phyloP scores from a whole-genome alignment of 441 rosid genomes.

The Viola pubescens region DNA sequence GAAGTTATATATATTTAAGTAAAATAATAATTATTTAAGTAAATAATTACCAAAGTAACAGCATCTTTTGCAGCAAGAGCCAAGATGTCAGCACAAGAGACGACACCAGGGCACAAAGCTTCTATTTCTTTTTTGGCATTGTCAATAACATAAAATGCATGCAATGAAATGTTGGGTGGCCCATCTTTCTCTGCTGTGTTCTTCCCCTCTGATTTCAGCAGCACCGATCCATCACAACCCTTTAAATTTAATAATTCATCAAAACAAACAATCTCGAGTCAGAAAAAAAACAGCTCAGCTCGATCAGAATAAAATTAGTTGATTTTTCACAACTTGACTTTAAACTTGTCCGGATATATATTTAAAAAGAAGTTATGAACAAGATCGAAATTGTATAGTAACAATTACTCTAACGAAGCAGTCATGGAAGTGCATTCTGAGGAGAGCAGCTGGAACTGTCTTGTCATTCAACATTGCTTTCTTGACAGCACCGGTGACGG shows the following conservation, averaged over 20 bases:
- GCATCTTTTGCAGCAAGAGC: constrained; percentile 65
- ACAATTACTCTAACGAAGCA: constrained; percentile 41
- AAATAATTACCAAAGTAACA: constrained; percentile 31
- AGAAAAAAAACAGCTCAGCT: too few relatives aligned
- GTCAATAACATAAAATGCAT: constrained; percentile 52
- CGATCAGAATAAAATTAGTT: neutral
- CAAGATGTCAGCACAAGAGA: constrained; percentile 63
- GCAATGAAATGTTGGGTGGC: constrained; percentile 53
- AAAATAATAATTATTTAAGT: neutral
- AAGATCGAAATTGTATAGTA: neutral
- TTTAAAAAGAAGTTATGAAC: neutral
- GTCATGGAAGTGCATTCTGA: constrained; percentile 60
- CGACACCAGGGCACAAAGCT: constrained; percentile 44
- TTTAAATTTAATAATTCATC: constrained; percentile 3
- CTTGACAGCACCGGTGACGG: constrained; percentile 28
- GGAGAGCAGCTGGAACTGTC: constrained; percentile 49
- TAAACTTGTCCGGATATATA: too few relatives aligned
- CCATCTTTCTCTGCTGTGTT: constrained; percentile 55
- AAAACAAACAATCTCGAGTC: too few relatives aligned
- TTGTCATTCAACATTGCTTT: constrained; percentile 32
- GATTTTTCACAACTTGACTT: too few relatives aligned
- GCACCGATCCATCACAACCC: constrained; percentile 64
- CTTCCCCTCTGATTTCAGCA: constrained; percentile 34
- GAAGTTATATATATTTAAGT: neutral
- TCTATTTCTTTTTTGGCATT: constrained; percentile 44